Percentiles rank a stretch among this genome's conserved stretches.
These are phyloP conservation scores for Xylaria sp. DNA, from an alignment of 2,329 filamentous ascomycete species.

Conservation along the genomic window DNA sequence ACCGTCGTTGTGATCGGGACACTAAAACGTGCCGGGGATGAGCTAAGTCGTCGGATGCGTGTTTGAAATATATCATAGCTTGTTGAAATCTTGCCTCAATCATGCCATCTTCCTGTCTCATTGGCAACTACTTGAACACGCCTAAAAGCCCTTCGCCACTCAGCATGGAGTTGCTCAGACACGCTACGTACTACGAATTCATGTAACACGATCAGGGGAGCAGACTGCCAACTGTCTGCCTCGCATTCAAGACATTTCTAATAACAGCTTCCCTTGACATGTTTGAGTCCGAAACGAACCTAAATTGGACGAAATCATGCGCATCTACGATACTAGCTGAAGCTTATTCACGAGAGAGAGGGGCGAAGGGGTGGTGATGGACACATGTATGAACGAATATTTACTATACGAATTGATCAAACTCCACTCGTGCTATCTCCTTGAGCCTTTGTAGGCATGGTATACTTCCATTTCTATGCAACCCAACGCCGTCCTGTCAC, in stretches of 20 bases:
- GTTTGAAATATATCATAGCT: too few relatives aligned
- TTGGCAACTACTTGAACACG: background rate
- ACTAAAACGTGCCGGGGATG: too few relatives aligned
- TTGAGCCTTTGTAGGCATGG: constrained; percentile 14
- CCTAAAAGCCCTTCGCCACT: background rate
- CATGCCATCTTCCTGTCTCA: background rate
- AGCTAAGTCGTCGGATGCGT: too few relatives aligned
- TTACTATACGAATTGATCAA: background rate
- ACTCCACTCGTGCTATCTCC: constrained; percentile 1
- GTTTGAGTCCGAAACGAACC: background rate
- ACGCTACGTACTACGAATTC: background rate
- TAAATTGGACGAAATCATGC: background rate
- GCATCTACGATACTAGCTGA: background rate
- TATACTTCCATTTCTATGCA: constrained; percentile 16
- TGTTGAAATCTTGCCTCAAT: background rate
- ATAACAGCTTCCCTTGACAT: background rate
- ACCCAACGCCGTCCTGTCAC: constrained; percentile 23
- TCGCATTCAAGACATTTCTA: background rate
- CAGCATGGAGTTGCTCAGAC: background rate
- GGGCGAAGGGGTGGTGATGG: background rate
- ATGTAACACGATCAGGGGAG: background rate
- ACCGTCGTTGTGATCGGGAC: too few relatives aligned
- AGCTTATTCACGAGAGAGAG: background rate
- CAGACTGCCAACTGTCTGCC: background rate
- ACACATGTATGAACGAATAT: background rate